Evolutionary conservation across 2,329 filamentous ascomycete species (phyloP).

Genomic region (Nemania sp.): DNA sequence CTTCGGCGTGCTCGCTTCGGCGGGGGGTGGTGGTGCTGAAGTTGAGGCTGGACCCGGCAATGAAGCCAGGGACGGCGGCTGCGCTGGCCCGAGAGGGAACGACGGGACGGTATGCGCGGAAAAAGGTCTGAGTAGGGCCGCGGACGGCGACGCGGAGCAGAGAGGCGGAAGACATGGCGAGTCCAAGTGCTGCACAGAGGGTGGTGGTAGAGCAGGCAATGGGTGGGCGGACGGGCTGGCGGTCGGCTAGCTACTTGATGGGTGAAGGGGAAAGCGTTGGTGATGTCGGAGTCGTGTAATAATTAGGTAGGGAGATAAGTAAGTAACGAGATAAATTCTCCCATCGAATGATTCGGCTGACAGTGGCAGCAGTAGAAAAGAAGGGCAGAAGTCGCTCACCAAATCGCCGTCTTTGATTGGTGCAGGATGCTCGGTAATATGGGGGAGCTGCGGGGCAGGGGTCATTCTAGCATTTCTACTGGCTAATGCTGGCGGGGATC

Average conservation of each 20-base stretch:
- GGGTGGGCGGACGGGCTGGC: constrained; percentile 6
- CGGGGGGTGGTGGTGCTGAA: constrained; percentile 73
- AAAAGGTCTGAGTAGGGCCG: constrained; percentile 70
- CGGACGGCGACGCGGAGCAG: constrained; percentile 79
- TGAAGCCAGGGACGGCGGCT: constrained; percentile 61
- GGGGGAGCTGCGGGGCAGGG: constrained; percentile 15
- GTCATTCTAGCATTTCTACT: constrained; percentile 2
- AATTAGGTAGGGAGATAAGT: no score
- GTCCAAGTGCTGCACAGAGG: constrained; percentile 15
- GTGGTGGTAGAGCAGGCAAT: constrained; percentile 34
- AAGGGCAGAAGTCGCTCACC: constrained; percentile 45
- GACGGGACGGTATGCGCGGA: constrained; percentile 73
- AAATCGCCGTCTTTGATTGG: constrained; percentile 44
- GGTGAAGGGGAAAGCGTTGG: constrained; percentile 16
- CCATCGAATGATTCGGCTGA: constrained; percentile 45
- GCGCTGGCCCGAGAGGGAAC: constrained; percentile 66
- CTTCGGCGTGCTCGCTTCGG: constrained; percentile 80
- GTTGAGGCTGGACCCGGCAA: constrained; percentile 62
- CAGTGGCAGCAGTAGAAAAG: constrained; percentile 27
- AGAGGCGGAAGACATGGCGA: constrained; percentile 73
- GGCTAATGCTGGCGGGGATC: neutral
- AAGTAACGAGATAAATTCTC: no score
- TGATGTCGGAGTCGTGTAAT: constrained; percentile 21
- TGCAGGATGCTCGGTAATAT: neutral
- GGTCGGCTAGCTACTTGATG: constrained; percentile 25